Evolutionary conservation across 352 stramenopile species (phyloP), one percentile per base, ranked within the genome.

Genomic region (Poterioochromonas sp.): DNA sequence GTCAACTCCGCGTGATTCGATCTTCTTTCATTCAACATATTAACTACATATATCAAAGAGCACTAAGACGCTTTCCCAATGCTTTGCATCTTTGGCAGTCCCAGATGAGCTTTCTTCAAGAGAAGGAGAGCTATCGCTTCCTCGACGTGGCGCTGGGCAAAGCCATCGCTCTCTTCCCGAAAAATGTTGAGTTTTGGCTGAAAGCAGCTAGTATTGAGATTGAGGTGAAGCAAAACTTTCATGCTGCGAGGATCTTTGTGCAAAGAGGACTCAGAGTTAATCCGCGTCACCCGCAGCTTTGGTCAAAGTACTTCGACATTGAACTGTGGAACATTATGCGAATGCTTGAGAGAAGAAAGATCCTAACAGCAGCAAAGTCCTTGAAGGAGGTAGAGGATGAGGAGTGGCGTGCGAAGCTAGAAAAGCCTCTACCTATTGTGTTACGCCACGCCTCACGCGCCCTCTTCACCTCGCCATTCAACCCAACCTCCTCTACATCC

Each of bases 221-320:
- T 26, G 2, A 71, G 12, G 5, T 32, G 3, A 71, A 64, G 11
- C 8, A 11, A 3, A 77, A 77, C 37, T 15, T 64, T 11, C 41
- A 77, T 64, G 69, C 69, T 64, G 69, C 69, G 5, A 12, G 69
- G 8, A 37, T 77, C 20, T 29, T 64, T 12, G 2, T 77, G 18
- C 69, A n/a, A 86, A 87, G 18, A 84, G 90, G 37, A 91, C 90
- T 82, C 84, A 82, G 22, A 39, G 11, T 68, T 68, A 68, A 35
- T 68, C 11, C 5, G 26, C 15, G 15, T 26, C 15, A 58, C 15
- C 26, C 15, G 15, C 15, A 58, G 47, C 47, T 58, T 58, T 58
- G 47, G 47, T 15, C 47, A 26, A 26, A 15, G 47, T 58, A 58
- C 47, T 58, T 58, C 26, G 15, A 26, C 15, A 26, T 58, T 26